Conservation (phyloP, 2,329 filamentous ascomycete species). For the Cercospora sesami region DNA sequence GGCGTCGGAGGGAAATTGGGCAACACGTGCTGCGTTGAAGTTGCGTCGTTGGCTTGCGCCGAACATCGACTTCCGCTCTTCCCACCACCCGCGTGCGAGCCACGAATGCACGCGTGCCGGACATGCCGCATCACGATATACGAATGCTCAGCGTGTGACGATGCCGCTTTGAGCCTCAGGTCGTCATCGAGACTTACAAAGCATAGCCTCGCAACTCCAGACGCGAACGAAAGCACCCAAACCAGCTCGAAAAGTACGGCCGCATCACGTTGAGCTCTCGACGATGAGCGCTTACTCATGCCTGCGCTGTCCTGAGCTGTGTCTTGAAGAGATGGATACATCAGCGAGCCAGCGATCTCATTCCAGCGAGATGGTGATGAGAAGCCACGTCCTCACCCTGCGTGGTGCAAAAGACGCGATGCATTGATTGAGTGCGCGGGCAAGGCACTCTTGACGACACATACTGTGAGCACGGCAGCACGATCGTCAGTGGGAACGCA, state of each 20-base stretch:
- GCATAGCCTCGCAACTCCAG: not conserved
- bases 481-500: not conserved
- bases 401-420: not conserved
- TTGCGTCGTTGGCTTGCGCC: not conserved
- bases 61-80: not conserved
- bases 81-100: not conserved
- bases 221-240: not conserved
- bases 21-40: not conserved
- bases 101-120: constrained; percentile 8
- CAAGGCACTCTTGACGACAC: not conserved
- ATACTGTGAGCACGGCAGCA: not conserved
- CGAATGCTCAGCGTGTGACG: not conserved
- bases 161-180: not conserved
- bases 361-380: not conserved
- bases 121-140: not conserved
- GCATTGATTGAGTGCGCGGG: not conserved
- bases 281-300: not conserved
- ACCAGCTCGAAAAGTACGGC: not conserved
- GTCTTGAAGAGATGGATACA: not conserved
- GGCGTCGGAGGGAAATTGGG: not conserved
- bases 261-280: not conserved
- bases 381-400: not conserved
- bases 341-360: not conserved
- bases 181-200: not conserved
- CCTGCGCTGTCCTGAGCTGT: not conserved